phyloP scores from a whole-genome alignment of 805 yeast species.

The Nakazawaea ishiwadae region DNA sequence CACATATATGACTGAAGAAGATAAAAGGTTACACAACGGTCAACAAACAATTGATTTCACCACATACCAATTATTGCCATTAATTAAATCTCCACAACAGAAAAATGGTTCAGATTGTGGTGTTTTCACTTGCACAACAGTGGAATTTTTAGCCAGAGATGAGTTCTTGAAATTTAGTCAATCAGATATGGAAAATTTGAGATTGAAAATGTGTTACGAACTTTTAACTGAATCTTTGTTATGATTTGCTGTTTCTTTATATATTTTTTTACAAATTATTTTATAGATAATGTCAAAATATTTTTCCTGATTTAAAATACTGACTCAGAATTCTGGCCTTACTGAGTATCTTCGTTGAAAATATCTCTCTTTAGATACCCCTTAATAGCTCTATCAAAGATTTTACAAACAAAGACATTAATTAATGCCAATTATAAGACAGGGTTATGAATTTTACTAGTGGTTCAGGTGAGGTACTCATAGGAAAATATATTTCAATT shows the following conservation, averaged over 20 bases:
- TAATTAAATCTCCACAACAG: constrained; percentile 66
- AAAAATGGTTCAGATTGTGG: constrained; percentile 93
- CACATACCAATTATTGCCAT: constrained; percentile 19
- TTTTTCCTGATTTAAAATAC: no score
- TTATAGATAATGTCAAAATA: no score
- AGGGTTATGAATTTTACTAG: no score
- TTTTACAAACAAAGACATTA: no score
- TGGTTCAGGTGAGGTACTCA: no score
- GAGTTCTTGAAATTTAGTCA: constrained; percentile 52
- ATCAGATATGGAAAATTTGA: constrained; percentile 60
- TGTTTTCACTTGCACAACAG: constrained; percentile 81
- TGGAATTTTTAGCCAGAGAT: constrained; percentile 53
- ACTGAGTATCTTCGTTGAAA: no score
- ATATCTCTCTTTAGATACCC: no score
- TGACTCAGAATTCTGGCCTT: no score
- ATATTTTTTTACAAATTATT: no score
- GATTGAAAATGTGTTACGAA: constrained; percentile 68
- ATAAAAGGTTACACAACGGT: constrained; percentile 43
- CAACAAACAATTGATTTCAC: constrained; percentile 24
- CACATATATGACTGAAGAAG: constrained; percentile 65
- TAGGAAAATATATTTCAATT: no score
- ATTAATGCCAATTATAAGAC: no score
- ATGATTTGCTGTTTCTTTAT: not conserved
- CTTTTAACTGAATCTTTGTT: constrained; percentile 27
- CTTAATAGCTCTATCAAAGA: no score